Conservation (phyloP, 176 grass and related monocot species). For the Saccharum spontaneum region DNA sequence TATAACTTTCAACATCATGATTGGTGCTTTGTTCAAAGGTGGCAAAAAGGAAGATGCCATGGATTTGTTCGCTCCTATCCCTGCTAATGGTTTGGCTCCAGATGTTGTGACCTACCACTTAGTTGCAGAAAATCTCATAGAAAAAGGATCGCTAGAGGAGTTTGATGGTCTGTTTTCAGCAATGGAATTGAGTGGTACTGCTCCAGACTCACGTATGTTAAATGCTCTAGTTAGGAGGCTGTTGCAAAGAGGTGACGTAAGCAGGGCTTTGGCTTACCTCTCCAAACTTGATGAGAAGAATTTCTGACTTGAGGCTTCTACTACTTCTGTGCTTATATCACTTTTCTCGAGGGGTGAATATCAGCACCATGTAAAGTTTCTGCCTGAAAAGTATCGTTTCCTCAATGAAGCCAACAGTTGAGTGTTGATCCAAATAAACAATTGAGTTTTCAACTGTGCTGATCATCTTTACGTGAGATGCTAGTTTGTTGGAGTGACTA, state of each 20-base stretch:
- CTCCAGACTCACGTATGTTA: not conserved
- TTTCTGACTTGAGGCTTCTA: not conserved
- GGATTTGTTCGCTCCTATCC: not conserved
- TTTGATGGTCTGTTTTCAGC: not conserved
- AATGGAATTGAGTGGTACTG: slow-evolving; percentile 2
- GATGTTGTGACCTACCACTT: not conserved
- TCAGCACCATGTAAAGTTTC: not conserved
- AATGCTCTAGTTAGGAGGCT: slow-evolving; percentile 20
- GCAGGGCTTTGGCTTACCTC: not conserved
- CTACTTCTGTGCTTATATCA: not conserved
- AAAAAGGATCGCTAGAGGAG: not conserved
- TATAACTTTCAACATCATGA: not conserved
- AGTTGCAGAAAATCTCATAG: not conserved
- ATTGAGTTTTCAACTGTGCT: too few relatives aligned
- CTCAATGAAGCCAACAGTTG: too few relatives aligned
- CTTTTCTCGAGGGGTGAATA: not conserved
- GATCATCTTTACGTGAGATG: too few relatives aligned
- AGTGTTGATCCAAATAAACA: too few relatives aligned
- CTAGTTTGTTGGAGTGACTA: too few relatives aligned
- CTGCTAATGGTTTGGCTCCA: not conserved
- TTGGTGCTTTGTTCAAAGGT: not conserved
- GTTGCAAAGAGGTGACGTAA: not conserved
- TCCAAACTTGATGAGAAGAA: not conserved
- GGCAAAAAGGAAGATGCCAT: not conserved
- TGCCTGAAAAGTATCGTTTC: not conserved